Evolutionary conservation across 148 eudicot species (phyloP).

Genomic region (Polygonum maritimum): DNA sequence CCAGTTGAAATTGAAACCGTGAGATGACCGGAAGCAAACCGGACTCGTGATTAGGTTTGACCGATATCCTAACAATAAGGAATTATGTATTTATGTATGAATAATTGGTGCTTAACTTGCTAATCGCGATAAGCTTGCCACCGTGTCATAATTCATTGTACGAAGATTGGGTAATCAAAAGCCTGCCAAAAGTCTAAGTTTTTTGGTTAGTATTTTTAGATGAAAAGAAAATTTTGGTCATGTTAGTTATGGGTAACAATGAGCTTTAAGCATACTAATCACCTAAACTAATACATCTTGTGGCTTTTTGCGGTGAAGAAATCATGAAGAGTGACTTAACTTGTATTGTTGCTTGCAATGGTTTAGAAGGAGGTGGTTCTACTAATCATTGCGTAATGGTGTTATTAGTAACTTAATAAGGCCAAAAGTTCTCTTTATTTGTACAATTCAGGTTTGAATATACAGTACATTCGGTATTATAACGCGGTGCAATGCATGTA

Average conservation of each 20-base stretch:
- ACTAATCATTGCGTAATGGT: background rate
- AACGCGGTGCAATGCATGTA: too few species aligned
- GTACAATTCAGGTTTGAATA: too few species aligned
- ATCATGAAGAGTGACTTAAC: background rate
- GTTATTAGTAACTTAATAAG: background rate
- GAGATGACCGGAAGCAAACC: too few species aligned
- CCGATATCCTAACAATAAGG: too few species aligned
- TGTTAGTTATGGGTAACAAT: background rate
- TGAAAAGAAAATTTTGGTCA: background rate
- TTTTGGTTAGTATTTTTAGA: background rate
- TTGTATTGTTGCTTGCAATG: background rate
- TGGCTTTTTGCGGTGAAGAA: background rate
- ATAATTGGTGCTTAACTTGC: too few species aligned
- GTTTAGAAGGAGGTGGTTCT: background rate
- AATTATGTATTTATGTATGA: too few species aligned
- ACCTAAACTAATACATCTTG: background rate
- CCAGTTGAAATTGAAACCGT: too few species aligned
- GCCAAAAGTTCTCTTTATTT: background rate
- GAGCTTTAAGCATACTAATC: background rate
- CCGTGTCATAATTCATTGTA: background rate
- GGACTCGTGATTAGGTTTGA: too few species aligned
- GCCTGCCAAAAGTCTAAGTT: background rate
- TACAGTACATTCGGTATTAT: too few species aligned
- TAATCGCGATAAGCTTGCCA: too few species aligned
- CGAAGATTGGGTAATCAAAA: background rate